phyloP scores from a whole-genome alignment of 768 basidiomycete species.

The Coprinellus micaceus region DNA sequence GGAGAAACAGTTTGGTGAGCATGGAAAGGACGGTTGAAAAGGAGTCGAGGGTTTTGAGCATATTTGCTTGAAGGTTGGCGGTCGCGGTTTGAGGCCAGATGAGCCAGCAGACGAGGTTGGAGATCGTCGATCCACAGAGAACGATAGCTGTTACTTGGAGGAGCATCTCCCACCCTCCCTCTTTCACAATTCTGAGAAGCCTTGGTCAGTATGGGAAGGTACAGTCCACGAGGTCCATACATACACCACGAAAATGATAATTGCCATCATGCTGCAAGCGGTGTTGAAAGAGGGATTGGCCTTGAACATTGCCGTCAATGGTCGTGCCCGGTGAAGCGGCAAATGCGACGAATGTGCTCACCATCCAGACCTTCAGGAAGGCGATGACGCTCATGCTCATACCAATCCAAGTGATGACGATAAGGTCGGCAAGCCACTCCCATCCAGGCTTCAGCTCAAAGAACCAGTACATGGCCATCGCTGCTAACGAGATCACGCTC shows the following conservation, averaged over 20 bases:
- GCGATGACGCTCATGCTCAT: slow-evolving; percentile 76
- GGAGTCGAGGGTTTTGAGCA: slow-evolving; percentile 81
- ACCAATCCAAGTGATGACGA: slow-evolving; percentile 82
- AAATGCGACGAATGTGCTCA: too few species aligned
- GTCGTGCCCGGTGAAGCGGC: too few species aligned
- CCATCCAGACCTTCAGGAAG: slow-evolving; percentile 92
- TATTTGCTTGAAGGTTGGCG: slow-evolving; percentile 74
- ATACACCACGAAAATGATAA: slow-evolving; percentile 82
- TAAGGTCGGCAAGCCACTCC: slow-evolving; percentile 69
- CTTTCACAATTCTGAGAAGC: slow-evolving; percentile 69
- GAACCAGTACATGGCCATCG: slow-evolving; percentile 79
- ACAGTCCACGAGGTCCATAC: slow-evolving; percentile 10
- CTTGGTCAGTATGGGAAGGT: not conserved
- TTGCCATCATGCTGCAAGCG: slow-evolving; percentile 84
- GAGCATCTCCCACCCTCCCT: slow-evolving; percentile 77
- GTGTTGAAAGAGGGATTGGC: slow-evolving; percentile 82
- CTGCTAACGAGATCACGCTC: slow-evolving; percentile 66
- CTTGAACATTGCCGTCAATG: not conserved
- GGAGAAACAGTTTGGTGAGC: slow-evolving; percentile 80
- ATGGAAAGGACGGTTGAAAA: slow-evolving; percentile 83
- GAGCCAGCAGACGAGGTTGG: slow-evolving; percentile 79
- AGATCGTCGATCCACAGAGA: slow-evolving; percentile 66
- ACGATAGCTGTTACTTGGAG: slow-evolving; percentile 76
- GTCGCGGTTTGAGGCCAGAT: slow-evolving; percentile 88
- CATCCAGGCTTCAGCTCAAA: slow-evolving; percentile 66